A percentile compares a stretch with the other conserved stretches of the same genome.
phyloP scores from a whole-genome alignment of 441 rosid genomes.

The Mallotus japonicus region DNA sequence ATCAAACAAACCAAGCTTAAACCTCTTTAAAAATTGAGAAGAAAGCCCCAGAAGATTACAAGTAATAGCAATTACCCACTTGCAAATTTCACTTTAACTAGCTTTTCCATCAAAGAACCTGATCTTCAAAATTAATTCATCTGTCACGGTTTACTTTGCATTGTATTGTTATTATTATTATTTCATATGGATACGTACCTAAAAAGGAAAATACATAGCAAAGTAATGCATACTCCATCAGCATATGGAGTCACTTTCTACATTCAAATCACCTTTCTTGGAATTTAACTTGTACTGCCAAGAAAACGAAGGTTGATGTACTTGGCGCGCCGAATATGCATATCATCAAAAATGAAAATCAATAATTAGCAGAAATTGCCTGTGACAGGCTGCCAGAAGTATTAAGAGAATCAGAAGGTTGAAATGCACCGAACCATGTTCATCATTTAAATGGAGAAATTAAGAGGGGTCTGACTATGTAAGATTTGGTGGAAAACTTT shows the following conservation, averaged over 20 bases:
- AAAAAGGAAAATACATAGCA: neutral
- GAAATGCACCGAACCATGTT: neutral
- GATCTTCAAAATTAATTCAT: neutral
- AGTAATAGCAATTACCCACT: neutral
- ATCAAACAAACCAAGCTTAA: neutral
- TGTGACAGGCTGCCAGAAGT: neutral
- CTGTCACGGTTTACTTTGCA: neutral
- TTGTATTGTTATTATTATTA: neutral
- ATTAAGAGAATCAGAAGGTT: neutral
- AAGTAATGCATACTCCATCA: neutral
- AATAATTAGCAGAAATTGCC: neutral
- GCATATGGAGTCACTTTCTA: neutral
- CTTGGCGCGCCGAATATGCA: neutral
- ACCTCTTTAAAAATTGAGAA: neutral
- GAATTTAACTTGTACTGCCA: neutral
- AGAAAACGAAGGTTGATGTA: neutral
- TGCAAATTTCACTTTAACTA: neutral
- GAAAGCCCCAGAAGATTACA: neutral
- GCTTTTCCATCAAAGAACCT: constrained; percentile 1
- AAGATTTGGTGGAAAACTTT: neutral
- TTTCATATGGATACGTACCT: neutral
- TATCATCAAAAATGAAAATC: neutral
- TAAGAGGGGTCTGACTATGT: neutral
- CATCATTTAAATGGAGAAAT: neutral
- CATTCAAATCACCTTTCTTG: neutral